These are phyloP conservation scores for Cymbomonas tetramitiformis DNA, from an alignment of 139 green algal species.

Conservation along the genomic window DNA sequence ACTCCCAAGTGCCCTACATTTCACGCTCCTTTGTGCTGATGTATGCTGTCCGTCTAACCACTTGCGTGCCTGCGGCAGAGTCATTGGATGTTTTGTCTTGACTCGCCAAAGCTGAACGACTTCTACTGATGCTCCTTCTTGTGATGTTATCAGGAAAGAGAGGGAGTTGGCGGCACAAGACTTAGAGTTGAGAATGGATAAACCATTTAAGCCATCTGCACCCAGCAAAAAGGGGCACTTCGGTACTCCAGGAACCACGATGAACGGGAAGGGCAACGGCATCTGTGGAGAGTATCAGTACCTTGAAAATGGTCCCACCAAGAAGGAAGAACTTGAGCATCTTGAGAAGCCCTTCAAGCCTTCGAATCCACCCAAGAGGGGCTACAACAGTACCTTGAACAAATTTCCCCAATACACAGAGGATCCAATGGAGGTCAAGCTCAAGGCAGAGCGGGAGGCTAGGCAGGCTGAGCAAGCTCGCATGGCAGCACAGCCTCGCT, in stretches of 20 bases:
- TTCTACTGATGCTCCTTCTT: too few relatives aligned
- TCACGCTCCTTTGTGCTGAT: too few relatives aligned
- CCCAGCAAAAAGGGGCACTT: not conserved
- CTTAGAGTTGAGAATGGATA: too few relatives aligned
- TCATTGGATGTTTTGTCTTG: too few relatives aligned
- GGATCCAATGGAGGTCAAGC: not conserved
- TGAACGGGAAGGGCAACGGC: not conserved
- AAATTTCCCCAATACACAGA: not conserved
- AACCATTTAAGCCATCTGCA: not conserved
- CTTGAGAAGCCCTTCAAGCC: not conserved
- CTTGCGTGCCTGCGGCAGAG: too few relatives aligned
- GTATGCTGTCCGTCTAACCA: too few relatives aligned
- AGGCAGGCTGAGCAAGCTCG: not conserved
- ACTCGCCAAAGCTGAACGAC: too few relatives aligned
- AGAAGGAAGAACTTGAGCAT: not conserved
- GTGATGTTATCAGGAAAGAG: too few relatives aligned
- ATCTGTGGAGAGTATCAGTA: not conserved
- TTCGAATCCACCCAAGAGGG: not conserved
- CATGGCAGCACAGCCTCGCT: not conserved
- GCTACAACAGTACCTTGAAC: not conserved
- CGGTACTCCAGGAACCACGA: not conserved
- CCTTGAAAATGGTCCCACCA: not conserved
- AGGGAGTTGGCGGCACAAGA: too few relatives aligned
- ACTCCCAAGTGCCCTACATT: too few relatives aligned
- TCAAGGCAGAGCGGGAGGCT: not conserved